phyloP scores from a whole-genome alignment of 176 grass and related monocot genomes.

The Aegilops sharonensis region DNA sequence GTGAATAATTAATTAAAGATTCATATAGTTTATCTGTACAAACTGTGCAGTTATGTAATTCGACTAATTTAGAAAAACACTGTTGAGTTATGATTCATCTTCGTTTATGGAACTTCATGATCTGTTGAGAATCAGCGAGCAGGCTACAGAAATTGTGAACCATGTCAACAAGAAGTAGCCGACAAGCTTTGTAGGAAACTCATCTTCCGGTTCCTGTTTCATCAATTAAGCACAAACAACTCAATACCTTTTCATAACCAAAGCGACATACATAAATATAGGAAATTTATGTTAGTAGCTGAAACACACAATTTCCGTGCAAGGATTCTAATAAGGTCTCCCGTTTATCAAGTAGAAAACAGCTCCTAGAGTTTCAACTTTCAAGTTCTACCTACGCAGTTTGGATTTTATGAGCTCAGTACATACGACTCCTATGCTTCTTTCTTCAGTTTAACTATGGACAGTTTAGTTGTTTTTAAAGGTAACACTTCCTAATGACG shows the following conservation, averaged over 20 bases:
- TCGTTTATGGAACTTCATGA: constrained; percentile 31
- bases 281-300: neutral
- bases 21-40: constrained; percentile 5
- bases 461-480: neutral
- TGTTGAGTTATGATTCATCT: neutral
- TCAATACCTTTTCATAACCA: neutral
- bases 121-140: constrained; percentile 72
- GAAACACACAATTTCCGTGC: neutral
- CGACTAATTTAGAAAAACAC: neutral
- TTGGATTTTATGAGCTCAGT: neutral
- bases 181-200: constrained; percentile 66
- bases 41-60: neutral
- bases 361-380: neutral
- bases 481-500: neutral
- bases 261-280: neutral
- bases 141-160: constrained; percentile 61
- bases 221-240: constrained; percentile 4
- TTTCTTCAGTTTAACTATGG: neutral
- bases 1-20: neutral
- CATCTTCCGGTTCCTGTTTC: constrained; percentile 89
- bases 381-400: neutral
- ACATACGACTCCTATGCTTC: neutral
- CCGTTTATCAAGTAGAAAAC: neutral
- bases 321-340: neutral
- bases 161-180: constrained; percentile 75